These are phyloP conservation scores for Claviceps arundinis DNA, from an alignment of 2,329 filamentous ascomycete species.

Conservation along the genomic window DNA sequence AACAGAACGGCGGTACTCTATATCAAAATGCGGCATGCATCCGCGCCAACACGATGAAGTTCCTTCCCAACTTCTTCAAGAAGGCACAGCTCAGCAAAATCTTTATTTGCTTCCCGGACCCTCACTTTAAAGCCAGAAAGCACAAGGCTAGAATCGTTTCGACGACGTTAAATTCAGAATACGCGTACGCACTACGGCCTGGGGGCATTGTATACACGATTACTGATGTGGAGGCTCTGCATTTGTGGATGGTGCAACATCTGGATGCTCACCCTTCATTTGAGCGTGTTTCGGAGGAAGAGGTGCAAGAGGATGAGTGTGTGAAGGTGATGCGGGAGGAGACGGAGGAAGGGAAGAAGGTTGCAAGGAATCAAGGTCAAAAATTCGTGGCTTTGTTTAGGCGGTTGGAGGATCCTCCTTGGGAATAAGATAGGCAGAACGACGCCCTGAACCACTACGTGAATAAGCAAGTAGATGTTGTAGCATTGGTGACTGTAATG, in stretches of 20 bases:
- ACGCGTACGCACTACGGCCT: conserved; percentile 72
- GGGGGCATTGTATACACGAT: conserved; percentile 91
- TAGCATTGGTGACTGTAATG: not conserved
- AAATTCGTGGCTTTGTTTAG: conserved; percentile 88
- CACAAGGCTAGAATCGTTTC: conserved; percentile 95
- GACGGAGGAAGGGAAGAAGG: conserved; percentile 97
- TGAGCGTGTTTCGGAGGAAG: conserved; percentile 56
- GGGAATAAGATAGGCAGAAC: conserved; percentile 31
- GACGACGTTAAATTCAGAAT: conserved; percentile 77
- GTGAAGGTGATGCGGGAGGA: conserved; percentile 64
- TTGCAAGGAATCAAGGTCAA: conserved; percentile 73
- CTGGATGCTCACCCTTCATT: conserved; percentile 69
- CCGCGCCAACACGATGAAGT: conserved; percentile 96
- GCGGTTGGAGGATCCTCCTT: conserved; percentile 65
- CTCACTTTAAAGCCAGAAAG: conserved; percentile 94
- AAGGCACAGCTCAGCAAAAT: conserved; percentile 74
- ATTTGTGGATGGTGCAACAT: conserved; percentile 85
- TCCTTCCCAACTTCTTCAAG: conserved; percentile 92
- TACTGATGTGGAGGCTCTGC: conserved; percentile 89
- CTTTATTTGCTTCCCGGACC: conserved; percentile 97
- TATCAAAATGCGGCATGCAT: conserved; percentile 86
- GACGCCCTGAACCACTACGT: not conserved
- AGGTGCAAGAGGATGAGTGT: conserved; percentile 55
- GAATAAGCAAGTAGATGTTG: not conserved
- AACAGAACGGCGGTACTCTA: conserved; percentile 40